These are phyloP conservation scores for Cyphellophora attinorum DNA, from an alignment of 2,329 filamentous ascomycete species.

Conservation along the genomic window DNA sequence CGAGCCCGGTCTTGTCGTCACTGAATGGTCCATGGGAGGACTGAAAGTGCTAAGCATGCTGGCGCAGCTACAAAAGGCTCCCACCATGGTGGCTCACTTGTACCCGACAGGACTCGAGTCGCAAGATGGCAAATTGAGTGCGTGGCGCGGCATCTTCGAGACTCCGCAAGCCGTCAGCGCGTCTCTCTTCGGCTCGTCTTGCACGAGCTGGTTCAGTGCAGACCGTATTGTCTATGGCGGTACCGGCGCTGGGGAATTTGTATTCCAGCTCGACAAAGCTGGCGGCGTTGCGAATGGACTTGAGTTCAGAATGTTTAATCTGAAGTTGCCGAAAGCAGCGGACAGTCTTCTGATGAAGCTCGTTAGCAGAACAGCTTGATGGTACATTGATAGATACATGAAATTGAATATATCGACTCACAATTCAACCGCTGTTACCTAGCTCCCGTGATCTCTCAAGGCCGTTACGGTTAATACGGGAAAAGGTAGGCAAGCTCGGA, in stretches of 20 bases:
- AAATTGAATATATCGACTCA: too few species aligned
- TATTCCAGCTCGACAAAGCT: neutral
- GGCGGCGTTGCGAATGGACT: neutral
- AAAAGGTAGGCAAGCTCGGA: too few species aligned
- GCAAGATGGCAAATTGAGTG: neutral
- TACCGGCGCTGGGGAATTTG: constrained; percentile 8
- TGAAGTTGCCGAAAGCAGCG: neutral
- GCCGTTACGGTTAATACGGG: too few species aligned
- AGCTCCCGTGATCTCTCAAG: too few species aligned
- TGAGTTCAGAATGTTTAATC: neutral
- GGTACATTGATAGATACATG: too few species aligned
- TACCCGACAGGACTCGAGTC: neutral
- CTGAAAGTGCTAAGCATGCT: neutral
- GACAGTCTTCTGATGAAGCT: neutral
- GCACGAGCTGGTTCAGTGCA: neutral
- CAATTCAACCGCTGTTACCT: too few species aligned
- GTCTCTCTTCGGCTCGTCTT: neutral
- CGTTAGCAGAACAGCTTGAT: too few species aligned
- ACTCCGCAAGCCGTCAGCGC: neutral
- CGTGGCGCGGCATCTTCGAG: neutral
- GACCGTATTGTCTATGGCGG: constrained; percentile 1
- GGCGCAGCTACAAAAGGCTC: neutral
- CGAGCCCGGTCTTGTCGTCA: neutral
- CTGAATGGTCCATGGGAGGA: neutral
- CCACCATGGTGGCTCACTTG: neutral